Conservation (phyloP, 2,329 filamentous ascomycete species). For the Verticillium zaregamsianum region DNA sequence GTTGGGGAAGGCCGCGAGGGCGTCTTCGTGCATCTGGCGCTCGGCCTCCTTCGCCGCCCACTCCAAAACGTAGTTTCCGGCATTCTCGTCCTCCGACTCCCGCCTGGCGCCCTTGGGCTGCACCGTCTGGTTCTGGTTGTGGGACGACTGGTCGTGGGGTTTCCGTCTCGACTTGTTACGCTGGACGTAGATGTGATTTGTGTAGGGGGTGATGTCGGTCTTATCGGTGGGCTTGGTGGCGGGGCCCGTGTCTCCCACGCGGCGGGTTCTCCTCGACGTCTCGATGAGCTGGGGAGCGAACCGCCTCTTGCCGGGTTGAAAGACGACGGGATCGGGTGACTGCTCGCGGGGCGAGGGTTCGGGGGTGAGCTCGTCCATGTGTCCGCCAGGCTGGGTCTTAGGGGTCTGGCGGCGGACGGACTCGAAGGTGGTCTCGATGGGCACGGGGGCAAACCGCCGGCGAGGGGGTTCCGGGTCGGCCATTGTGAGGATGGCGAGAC, state of each 20-base stretch:
- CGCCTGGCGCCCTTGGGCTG: constrained; percentile 46
- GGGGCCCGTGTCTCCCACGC: constrained; percentile 59
- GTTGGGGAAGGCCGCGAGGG: constrained; percentile 71
- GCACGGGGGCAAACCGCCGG: constrained; percentile 63
- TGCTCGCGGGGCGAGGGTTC: constrained; percentile 48
- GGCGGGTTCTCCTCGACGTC: constrained; percentile 68
- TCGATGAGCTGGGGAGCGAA: constrained; percentile 82
- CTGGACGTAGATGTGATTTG: constrained; percentile 55
- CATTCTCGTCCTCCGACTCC: constrained; percentile 71
- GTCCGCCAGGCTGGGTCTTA: constrained; percentile 26
- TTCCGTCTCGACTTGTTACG: constrained; percentile 35
- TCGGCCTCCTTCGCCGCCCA: constrained; percentile 77
- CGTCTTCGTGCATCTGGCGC: constrained; percentile 72
- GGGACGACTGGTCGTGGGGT: constrained; percentile 14
- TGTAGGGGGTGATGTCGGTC: constrained; percentile 66
- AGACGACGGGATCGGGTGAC: constrained; percentile 27
- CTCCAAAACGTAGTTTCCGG: constrained; percentile 72
- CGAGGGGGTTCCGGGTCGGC: constrained; percentile 24
- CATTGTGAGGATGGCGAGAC: background rate
- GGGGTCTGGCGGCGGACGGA: constrained; percentile 42
- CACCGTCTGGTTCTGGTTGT: constrained; percentile 25
- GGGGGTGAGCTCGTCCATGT: constrained; percentile 54
- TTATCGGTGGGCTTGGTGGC: constrained; percentile 63
- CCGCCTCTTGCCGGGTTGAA: constrained; percentile 29
- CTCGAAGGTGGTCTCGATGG: constrained; percentile 68